Percentiles rank a stretch among this genome's conserved stretches.
These are phyloP conservation scores for Cercospora sp. DNA, from an alignment of 2,329 filamentous ascomycete genomes.

Conservation along the genomic window DNA sequence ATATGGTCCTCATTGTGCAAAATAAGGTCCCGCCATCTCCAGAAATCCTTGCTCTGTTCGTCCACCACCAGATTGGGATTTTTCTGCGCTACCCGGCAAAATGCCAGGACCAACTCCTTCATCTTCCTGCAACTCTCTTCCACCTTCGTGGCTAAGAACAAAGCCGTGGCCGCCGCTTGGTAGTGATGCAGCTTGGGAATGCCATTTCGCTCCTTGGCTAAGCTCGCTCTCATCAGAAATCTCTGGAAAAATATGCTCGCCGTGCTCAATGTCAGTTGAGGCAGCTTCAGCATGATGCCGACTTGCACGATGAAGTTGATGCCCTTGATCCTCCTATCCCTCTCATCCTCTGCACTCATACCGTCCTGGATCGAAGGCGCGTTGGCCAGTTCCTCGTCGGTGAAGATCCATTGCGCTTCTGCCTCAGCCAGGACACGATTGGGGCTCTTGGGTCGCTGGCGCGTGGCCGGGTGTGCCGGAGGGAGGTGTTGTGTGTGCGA, in stretches of 20 bases:
- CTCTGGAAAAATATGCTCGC: conserved; percentile 94
- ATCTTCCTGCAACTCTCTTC: conserved; percentile 97
- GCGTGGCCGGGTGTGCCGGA: conserved; percentile 45
- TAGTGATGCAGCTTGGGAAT: conserved; percentile 81
- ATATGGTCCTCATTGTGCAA: conserved; percentile 89
- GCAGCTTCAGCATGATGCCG: conserved; percentile 86
- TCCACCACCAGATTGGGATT: conserved; percentile 86
- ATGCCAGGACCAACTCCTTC: conserved; percentile 88
- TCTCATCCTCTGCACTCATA: conserved; percentile 73
- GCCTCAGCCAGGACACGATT: conserved; percentile 53
- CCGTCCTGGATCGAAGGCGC: conserved; percentile 85
- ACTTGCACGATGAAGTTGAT: conserved; percentile 96
- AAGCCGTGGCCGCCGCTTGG: conserved; percentile 76
- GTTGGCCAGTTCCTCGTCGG: conserved; percentile 74
- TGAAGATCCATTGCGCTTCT: conserved; percentile 85
- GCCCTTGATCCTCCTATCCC: conserved; percentile 79
- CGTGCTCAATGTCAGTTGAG: conserved; percentile 87
- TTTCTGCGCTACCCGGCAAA: conserved; percentile 93
- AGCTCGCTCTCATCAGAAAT: conserved; percentile 87
- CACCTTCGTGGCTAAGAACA: conserved; percentile 95
- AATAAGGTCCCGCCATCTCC: conserved; percentile 95
- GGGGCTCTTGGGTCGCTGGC: conserved; percentile 39
- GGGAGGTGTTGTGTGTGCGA: conserved; percentile 31
- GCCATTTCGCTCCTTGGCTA: conserved; percentile 68
- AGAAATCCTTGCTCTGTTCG: conserved; percentile 97